These are phyloP conservation scores for Metschnikowia dekortorum DNA, from an alignment of 805 yeast genomes.

Conservation along the genomic window DNA sequence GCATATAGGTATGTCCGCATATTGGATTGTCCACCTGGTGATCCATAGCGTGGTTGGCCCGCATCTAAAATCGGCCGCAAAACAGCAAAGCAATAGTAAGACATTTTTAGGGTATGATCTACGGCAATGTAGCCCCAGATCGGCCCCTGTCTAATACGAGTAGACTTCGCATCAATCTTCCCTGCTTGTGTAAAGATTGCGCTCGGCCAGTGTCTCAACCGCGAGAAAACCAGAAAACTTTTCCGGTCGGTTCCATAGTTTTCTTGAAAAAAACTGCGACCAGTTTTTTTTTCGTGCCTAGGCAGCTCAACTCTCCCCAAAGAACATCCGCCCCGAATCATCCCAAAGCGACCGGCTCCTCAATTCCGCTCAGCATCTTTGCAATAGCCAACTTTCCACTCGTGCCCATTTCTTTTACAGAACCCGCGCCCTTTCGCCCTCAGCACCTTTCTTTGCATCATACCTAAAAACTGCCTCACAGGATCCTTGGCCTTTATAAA, in stretches of 20 bases:
- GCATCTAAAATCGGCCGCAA: background rate
- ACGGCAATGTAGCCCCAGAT: background rate
- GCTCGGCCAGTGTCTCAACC: slow-evolving; percentile 5
- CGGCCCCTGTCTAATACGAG: background rate
- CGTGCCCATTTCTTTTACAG: background rate
- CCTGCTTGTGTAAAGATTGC: background rate
- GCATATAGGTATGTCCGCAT: too few relatives aligned
- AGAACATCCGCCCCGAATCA: background rate
- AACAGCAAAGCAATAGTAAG: background rate
- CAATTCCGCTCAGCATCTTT: background rate
- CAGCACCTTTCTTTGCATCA: background rate
- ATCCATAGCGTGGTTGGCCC: too few relatives aligned
- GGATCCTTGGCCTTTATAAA: background rate
- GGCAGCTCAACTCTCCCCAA: background rate
- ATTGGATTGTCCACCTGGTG: too few relatives aligned
- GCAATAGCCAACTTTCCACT: background rate
- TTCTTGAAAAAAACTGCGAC: background rate
- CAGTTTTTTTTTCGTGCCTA: slow-evolving; percentile 3
- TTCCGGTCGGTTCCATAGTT: background rate
- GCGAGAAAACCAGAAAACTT: slow-evolving; percentile 4
- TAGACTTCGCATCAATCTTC: background rate
- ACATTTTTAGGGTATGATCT: background rate
- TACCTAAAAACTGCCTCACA: background rate
- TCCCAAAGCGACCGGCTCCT: background rate
- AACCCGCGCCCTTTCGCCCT: background rate